A percentile compares a stretch with the other conserved stretches of the same genome.
phyloP scores from a whole-genome alignment of 352 stramenopile species.

The Pythium apleroticum region DNA sequence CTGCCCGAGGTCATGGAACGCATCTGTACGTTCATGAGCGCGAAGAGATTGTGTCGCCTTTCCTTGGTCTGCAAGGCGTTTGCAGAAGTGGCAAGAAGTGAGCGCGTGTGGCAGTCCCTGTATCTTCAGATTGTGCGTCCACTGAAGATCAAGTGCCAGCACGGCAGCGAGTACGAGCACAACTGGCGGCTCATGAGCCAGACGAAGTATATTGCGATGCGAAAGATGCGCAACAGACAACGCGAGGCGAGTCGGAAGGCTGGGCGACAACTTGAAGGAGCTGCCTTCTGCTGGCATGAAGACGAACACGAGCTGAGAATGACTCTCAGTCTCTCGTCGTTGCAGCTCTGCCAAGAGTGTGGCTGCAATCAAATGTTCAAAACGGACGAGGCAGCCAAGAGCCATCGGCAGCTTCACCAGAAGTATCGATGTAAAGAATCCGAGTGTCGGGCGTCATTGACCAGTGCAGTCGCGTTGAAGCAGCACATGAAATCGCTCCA shows the following conservation, averaged over 20 bases:
- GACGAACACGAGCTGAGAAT: constrained; percentile 15
- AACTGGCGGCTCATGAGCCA: constrained; percentile 23
- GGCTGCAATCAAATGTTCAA: constrained; percentile 21
- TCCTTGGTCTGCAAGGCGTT: constrained; percentile 52
- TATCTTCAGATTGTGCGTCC: constrained; percentile 24
- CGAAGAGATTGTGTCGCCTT: constrained; percentile 64
- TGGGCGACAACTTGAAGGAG: neutral
- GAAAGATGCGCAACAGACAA: constrained; percentile 15
- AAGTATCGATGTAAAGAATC: constrained; percentile 16
- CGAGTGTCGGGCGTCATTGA: constrained; percentile 14
- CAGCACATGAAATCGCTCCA: constrained; percentile 12
- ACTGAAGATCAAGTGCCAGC: constrained; percentile 19
- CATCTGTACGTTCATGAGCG: constrained; percentile 70
- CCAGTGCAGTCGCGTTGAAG: constrained; percentile 17
- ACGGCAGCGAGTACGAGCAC: constrained; percentile 18
- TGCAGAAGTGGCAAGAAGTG: constrained; percentile 33
- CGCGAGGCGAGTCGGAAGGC: constrained; percentile 3
- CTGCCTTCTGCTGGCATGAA: constrained; percentile 18
- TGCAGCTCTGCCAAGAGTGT: constrained; percentile 22
- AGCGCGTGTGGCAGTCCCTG: constrained; percentile 44
- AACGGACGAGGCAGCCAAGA: constrained; percentile 12
- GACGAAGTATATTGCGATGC: constrained; percentile 19
- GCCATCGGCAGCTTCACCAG: constrained; percentile 13
- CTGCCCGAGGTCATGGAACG: constrained; percentile 66
- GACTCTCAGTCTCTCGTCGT: neutral